Percentiles rank a stretch among this genome's conserved stretches.
These are phyloP conservation scores for Phytopythium vexans DNA, from an alignment of 352 stramenopile genomes.

Conservation along the genomic window DNA sequence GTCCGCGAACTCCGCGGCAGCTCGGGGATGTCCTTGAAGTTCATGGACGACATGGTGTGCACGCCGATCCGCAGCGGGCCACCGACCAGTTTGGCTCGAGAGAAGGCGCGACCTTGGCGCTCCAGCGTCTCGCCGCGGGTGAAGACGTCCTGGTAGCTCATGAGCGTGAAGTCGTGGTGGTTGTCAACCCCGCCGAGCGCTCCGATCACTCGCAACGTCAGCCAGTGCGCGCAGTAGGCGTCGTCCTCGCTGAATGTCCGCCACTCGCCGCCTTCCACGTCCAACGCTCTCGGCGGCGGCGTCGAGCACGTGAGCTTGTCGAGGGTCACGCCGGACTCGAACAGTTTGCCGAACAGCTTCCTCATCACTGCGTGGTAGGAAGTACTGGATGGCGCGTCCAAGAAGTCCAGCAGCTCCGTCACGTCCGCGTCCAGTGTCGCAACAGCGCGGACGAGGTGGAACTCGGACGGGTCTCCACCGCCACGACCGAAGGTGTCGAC, in stretches of 20 bases:
- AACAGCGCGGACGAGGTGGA: constrained; percentile 61
- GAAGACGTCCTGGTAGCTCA: constrained; percentile 72
- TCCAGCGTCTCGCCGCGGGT: constrained; percentile 23
- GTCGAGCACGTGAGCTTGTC: constrained; percentile 62
- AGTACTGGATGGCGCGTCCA: constrained; percentile 41
- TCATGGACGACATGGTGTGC: constrained; percentile 55
- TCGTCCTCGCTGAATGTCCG: constrained; percentile 56
- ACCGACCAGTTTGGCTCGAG: constrained; percentile 4
- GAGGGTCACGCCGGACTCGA: constrained; percentile 42
- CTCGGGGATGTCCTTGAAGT: constrained; percentile 60
- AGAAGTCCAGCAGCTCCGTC: constrained; percentile 37
- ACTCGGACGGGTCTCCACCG: constrained; percentile 50
- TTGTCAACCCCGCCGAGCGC: constrained; percentile 34
- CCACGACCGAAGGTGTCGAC: constrained; percentile 42
- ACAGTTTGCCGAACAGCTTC: constrained; percentile 60
- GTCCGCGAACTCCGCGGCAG: constrained; percentile 41
- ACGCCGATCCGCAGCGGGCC: constrained; percentile 39
- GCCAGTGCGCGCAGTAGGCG: constrained; percentile 66
- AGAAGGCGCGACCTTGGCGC: constrained; percentile 2
- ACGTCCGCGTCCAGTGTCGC: constrained; percentile 51
- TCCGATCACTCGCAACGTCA: constrained; percentile 42
- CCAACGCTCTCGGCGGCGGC: constrained; percentile 39
- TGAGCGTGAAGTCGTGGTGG: constrained; percentile 59
- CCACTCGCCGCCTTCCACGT: constrained; percentile 18
- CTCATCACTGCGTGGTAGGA: constrained; percentile 50